Base-by-base conservation (phyloP, 2,329 filamentous ascomycete genomes). In the Neoascochyta sp. region DNA sequence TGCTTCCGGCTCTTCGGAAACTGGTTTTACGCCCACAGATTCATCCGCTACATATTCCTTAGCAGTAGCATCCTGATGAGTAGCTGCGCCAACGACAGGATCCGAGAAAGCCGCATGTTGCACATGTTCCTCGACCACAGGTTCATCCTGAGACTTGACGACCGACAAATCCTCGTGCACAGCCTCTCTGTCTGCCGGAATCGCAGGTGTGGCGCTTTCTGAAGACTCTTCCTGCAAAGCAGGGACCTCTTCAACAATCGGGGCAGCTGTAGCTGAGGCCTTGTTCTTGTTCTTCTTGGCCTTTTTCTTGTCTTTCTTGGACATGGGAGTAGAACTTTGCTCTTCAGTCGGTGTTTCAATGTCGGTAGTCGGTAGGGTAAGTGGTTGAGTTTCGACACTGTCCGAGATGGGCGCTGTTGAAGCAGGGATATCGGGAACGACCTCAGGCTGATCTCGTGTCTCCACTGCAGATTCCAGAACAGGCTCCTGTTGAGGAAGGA, bases 241-340 rank as follows among this genome's bases (percentile, higher is more conserved):
- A 5, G 30, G 17, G 2, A 29, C 16, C 9, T 32, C 32, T 23
- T 52, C 45, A 9, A 14, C 21, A 11, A 32, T 13, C 23, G 45
- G 42, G 3, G 42, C 45, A 10, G 22, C 15, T n/a, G 29, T 32
- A n/a, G 35, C 45, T 6, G 43, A 48, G 13, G 40, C 19, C 25
- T 46, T 52, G 7, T 21, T 29, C 23, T 52, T 56, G 7, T 38
- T 35, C 24, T 55, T 57, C 47, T 54, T 57, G 2, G 37, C 43
- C 27, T 57, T 55, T 34, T 59, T 57, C 43, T 47, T 54, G 7
- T 50, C 50, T 18, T 56, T 52, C 34, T 53, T 54, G 1, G 45
- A 46, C 7, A 41, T 8, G 9, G 32, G 16, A 17, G 32, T 20
- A 30, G 26, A 20, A 7, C 27, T 29, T 5, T 29, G 39, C 18